Evolutionary conservation across 352 stramenopile species (phyloP).

Genomic region (Globisporangium solare): DNA sequence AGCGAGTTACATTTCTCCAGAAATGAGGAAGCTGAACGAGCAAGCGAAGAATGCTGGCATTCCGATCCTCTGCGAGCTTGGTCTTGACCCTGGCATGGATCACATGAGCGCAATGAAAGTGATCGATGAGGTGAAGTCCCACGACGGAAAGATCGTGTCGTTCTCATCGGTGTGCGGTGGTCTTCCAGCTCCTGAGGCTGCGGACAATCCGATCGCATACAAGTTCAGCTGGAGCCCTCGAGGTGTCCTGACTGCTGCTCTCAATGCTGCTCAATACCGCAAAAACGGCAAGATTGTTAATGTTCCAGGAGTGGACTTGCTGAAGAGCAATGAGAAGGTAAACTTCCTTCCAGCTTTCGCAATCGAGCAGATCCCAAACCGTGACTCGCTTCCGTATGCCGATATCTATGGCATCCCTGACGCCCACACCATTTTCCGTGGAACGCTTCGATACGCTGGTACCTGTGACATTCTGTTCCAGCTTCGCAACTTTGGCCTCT

Average conservation of each 20-base stretch:
- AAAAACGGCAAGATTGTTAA: conserved; percentile 83
- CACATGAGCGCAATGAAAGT: conserved; percentile 97
- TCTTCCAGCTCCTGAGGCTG: conserved; percentile 91
- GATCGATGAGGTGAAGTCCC: conserved; percentile 92
- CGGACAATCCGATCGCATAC: conserved; percentile 95
- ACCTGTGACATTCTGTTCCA: conserved; percentile 91
- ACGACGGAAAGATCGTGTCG: conserved; percentile 83
- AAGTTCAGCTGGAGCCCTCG: conserved; percentile 97
- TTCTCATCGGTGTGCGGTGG: conserved; percentile 95
- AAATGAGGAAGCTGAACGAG: conserved; percentile 86
- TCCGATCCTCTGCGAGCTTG: conserved; percentile 93
- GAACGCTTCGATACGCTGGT: conserved; percentile 92
- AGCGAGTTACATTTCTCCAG: conserved; percentile 93
- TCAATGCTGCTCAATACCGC: conserved; percentile 89
- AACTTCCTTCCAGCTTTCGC: conserved; percentile 90
- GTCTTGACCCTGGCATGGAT: conserved; percentile 95
- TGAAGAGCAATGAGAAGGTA: conserved; percentile 78
- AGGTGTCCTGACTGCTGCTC: conserved; percentile 90
- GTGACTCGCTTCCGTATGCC: conserved; percentile 90
- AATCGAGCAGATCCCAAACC: conserved; percentile 95
- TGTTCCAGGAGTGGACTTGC: conserved; percentile 82
- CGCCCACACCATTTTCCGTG: conserved; percentile 90
- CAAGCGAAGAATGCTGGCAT: conserved; percentile 77
- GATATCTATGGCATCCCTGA: conserved; percentile 94
- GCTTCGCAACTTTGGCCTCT: conserved; percentile 87